phyloP scores from a whole-genome alignment of 495 filamentous ascomycete species.

The Hypoxylon fuscum region DNA sequence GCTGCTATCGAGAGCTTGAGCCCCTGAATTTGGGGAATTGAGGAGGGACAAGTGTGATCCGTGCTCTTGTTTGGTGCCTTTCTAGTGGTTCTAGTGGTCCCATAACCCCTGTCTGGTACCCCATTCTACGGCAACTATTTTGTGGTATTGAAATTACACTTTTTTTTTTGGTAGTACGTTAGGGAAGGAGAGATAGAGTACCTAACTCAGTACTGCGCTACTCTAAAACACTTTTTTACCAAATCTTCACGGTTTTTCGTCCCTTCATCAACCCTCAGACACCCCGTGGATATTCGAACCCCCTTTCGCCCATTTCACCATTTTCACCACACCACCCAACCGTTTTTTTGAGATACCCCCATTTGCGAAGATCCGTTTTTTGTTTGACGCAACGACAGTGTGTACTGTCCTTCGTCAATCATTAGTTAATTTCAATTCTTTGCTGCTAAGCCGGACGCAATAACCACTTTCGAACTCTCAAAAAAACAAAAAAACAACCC shows the following conservation, averaged over 20 bases:
- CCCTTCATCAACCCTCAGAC: constrained; percentile 31
- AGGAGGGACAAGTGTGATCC: constrained; percentile 30
- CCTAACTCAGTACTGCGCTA: background rate
- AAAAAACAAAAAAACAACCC: too few relatives aligned
- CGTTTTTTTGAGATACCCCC: constrained; percentile 42
- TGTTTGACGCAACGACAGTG: constrained; percentile 34
- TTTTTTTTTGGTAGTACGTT: constrained; percentile 37
- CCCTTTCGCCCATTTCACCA: too few relatives aligned
- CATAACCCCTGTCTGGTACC: constrained; percentile 29
- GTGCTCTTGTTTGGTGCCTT: constrained; percentile 40
- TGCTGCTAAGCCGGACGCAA: constrained; percentile 31
- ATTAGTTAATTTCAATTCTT: constrained; percentile 41
- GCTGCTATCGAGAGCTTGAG: constrained; percentile 19
- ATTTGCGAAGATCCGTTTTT: constrained; percentile 38
- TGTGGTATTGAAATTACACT: constrained; percentile 40
- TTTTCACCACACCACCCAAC: too few relatives aligned
- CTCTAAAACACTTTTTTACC: constrained; percentile 33
- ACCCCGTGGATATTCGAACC: constrained; percentile 25
- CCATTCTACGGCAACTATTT: constrained; percentile 32
- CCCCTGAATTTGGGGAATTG: constrained; percentile 30
- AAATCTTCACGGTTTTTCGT: constrained; percentile 37
- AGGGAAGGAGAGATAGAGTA: constrained; percentile 19
- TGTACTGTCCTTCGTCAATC: constrained; percentile 26
- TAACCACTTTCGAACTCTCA: too few relatives aligned
- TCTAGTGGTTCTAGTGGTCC: constrained; percentile 41